Base-by-base conservation (phyloP, 257 asterid genomes). In the Solanum ossicruentum region DNA sequence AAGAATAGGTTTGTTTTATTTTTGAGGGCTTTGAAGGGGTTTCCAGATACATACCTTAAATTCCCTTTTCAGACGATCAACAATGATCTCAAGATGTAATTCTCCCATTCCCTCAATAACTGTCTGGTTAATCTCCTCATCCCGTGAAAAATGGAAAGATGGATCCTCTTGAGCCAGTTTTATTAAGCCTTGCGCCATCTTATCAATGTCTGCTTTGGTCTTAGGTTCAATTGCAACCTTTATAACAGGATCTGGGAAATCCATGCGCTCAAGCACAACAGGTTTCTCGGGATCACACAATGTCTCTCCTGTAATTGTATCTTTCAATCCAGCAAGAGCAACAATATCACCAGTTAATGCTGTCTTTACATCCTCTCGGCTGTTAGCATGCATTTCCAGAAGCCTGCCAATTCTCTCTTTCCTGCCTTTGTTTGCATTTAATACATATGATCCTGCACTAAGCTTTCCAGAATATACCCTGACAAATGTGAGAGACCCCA, bases 101-200 rank as follows among this genome's bases (percentile, higher is more conserved):
- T 97, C 99, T 52, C 99, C 98, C 99, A 97, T 95, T 85, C 99
- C 99, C 91, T 97, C 98, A 56, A 97, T 97, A 72, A 97, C 97
- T 6, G 99, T 95, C 88, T 97, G 98, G 85, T 94, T 95, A 75
- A 93, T 84, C 90, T 95, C 98, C 36, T 97, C 98, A 89, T 97
- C 99, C 49, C 99, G 89, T 43, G 99, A 95, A 80, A 97, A 97
- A 86, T 97, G 99, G 89, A 97, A 97, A 65, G 99, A 97, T 1
- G 98, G 98, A 90, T 97, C 99, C 88, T 97, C 99, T 88, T 97
- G 98, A 28, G 98, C 98, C 73, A 97, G 98, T 89, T 97, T 97
- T 54, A 97, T 84, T 69, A 97, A 90, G 41, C 99, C 99, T 86
- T 88, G 69, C 32, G 98, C 93, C 99, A 97, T 95, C 91, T 92